Evolutionary conservation across 2,329 filamentous ascomycete genomes (phyloP).

Genomic region (Podosphaera fusca): DNA sequence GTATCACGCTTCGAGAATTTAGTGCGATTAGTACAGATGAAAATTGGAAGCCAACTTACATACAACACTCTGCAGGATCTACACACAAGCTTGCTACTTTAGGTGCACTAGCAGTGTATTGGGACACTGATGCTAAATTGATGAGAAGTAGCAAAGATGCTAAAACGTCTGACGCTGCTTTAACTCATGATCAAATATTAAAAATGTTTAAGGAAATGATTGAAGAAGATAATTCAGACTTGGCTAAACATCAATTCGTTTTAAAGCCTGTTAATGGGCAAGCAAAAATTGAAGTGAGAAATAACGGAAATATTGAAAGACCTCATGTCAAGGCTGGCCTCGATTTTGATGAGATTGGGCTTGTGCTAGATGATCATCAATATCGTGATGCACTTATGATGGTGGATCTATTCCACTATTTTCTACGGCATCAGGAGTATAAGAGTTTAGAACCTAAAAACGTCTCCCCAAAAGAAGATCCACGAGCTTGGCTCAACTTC

Average conservation of each 20-base stretch:
- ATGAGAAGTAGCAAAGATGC: constrained; percentile 53
- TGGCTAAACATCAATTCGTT: constrained; percentile 62
- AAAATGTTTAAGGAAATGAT: constrained; percentile 59
- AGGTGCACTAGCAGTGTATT: constrained; percentile 79
- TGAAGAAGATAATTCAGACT: constrained; percentile 33
- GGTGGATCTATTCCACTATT: constrained; percentile 95
- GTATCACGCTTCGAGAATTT: constrained; percentile 82
- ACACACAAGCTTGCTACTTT: constrained; percentile 90
- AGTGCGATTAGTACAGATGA: constrained; percentile 91
- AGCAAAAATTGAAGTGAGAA: constrained; percentile 85
- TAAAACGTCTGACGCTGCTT: constrained; percentile 31
- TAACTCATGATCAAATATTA: constrained; percentile 55
- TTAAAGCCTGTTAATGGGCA: constrained; percentile 87
- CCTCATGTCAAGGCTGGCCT: constrained; percentile 75
- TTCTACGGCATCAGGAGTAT: constrained; percentile 92
- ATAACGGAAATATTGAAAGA: constrained; percentile 55
- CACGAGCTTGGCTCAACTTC: constrained; percentile 77
- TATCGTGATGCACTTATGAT: constrained; percentile 97
- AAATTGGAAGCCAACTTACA: constrained; percentile 88
- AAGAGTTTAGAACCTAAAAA: constrained; percentile 75
- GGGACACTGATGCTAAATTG: constrained; percentile 82
- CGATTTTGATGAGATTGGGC: constrained; percentile 88
- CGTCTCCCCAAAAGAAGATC: constrained; percentile 64
- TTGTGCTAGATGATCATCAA: constrained; percentile 93
- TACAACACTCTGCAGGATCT: constrained; percentile 59